These are phyloP conservation scores for Fistulifera pelliculosa DNA, from an alignment of 108 stramenopile species.

Conservation along the genomic window DNA sequence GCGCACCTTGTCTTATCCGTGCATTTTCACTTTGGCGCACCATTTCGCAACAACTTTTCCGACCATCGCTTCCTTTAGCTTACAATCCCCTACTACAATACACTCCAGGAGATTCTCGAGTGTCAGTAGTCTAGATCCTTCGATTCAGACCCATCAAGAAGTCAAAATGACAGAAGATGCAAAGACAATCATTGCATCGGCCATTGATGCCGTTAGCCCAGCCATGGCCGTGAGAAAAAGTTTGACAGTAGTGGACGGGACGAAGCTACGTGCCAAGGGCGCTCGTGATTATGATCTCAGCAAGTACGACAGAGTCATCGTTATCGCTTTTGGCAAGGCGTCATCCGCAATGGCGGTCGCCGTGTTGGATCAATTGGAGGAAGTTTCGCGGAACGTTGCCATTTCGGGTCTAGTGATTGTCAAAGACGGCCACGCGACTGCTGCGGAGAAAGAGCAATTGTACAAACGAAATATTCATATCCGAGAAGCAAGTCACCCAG, in stretches of 20 bases:
- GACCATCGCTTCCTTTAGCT: too few relatives aligned
- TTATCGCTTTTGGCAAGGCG: constrained; percentile 77
- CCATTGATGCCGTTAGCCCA: constrained; percentile 70
- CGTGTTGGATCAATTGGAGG: constrained; percentile 31
- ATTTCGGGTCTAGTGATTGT: constrained; percentile 63
- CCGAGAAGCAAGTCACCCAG: constrained; percentile 66
- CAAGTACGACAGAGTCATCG: constrained; percentile 51
- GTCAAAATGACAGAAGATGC: constrained; percentile 46
- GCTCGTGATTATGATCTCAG: constrained; percentile 21
- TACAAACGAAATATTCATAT: constrained; percentile 30
- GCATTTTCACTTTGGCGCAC: too few relatives aligned
- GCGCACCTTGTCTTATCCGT: too few relatives aligned
- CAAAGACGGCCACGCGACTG: constrained; percentile 78
- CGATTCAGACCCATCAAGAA: too few relatives aligned
- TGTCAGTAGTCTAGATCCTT: too few relatives aligned
- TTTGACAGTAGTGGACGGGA: constrained; percentile 1
- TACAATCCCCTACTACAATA: too few relatives aligned
- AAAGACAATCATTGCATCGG: constrained; percentile 39
- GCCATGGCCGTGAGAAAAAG: constrained; percentile 30
- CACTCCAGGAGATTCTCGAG: too few relatives aligned
- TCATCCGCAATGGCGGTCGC: constrained; percentile 74
- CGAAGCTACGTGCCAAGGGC: constrained; percentile 6
- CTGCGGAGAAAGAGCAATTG: constrained; percentile 41
- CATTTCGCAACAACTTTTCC: too few relatives aligned
- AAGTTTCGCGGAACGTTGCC: not conserved